Evolutionary conservation across 768 basidiomycete genomes (phyloP).

Genomic region (Calvatia gigantea): DNA sequence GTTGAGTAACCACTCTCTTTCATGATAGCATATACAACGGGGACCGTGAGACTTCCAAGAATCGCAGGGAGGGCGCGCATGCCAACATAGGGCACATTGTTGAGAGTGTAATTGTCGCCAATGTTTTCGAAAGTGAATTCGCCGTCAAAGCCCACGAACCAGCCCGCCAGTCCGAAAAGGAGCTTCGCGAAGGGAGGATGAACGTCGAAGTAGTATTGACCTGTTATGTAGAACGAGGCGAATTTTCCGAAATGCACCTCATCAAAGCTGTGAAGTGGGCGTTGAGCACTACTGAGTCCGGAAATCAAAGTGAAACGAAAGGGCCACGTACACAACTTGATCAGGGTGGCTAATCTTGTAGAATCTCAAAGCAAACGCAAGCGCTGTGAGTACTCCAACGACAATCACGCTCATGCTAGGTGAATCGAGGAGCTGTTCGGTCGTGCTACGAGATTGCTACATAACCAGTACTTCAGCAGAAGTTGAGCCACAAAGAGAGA

Average conservation of each 20-base stretch:
- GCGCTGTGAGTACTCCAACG: slow-evolving; percentile 61
- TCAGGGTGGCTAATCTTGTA: slow-evolving; percentile 94
- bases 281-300: neutral
- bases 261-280: slow-evolving; percentile 63
- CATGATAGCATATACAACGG: slow-evolving; percentile 95
- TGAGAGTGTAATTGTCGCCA: slow-evolving; percentile 85
- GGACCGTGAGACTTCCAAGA: slow-evolving; percentile 85
- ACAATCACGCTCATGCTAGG: slow-evolving; percentile 57
- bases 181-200: slow-evolving; percentile 98
- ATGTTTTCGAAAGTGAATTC: slow-evolving; percentile 93
- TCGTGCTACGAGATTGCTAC: slow-evolving; percentile 52
- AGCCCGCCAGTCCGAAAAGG: slow-evolving; percentile 89
- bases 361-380: slow-evolving; percentile 84
- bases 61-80: slow-evolving; percentile 92
- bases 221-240: slow-evolving; percentile 86
- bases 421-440: slow-evolving; percentile 63
- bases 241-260: slow-evolving; percentile 99
- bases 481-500: neutral
- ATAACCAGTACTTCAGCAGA: neutral
- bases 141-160: slow-evolving; percentile 96
- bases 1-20: slow-evolving; percentile 96
- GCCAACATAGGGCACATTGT: slow-evolving; percentile 91
- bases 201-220: slow-evolving; percentile 99
- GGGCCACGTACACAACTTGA: slow-evolving; percentile 79
- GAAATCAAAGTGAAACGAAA: slow-evolving; percentile 1